Evolutionary conservation across 768 basidiomycete genomes (phyloP).

Genomic region (Phylloporus sp.): DNA sequence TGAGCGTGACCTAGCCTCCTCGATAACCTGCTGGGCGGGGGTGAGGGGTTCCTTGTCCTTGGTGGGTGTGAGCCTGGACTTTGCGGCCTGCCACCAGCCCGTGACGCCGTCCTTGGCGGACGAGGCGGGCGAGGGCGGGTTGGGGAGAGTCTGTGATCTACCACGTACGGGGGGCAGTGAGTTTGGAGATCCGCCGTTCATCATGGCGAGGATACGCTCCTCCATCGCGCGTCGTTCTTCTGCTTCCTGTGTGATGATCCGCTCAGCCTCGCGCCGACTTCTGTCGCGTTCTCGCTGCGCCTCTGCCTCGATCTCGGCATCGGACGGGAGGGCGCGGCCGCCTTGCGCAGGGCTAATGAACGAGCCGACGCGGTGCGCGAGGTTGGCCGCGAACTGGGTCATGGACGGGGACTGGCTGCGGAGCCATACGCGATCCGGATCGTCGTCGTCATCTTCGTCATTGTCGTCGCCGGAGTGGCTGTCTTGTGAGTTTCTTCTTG

Average conservation of each 20-base stretch:
- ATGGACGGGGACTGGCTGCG: slow-evolving; percentile 56
- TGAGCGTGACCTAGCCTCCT: slow-evolving; percentile 64
- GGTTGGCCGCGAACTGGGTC: slow-evolving; percentile 64
- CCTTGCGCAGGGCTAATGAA: slow-evolving; percentile 51
- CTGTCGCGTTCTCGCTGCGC: slow-evolving; percentile 72
- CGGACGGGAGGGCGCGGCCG: slow-evolving; percentile 49
- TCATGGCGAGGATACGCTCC: slow-evolving; percentile 72
- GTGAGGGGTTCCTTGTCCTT: slow-evolving; percentile 73
- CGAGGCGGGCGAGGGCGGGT: slow-evolving; percentile 57
- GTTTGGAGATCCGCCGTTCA: slow-evolving; percentile 37
- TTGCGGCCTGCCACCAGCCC: slow-evolving; percentile 73
- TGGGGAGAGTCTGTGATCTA: slow-evolving; percentile 49
- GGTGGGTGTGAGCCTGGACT: slow-evolving; percentile 71
- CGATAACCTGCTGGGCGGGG: slow-evolving; percentile 78
- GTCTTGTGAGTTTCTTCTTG: slow-evolving; percentile 46
- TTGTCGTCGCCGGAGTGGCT: slow-evolving; percentile 40
- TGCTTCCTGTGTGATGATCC: slow-evolving; percentile 66
- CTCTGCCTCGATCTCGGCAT: slow-evolving; percentile 79
- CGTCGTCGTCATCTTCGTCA: slow-evolving; percentile 34
- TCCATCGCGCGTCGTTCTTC: slow-evolving; percentile 64
- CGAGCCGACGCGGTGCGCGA: slow-evolving; percentile 70
- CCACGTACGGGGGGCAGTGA: slow-evolving; percentile 57
- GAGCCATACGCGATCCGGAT: slow-evolving; percentile 22
- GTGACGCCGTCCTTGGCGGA: slow-evolving; percentile 55
- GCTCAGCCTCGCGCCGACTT: slow-evolving; percentile 73